Base-by-base conservation (phyloP, 2,329 filamentous ascomycete genomes). In the Xylariales sp. region DNA sequence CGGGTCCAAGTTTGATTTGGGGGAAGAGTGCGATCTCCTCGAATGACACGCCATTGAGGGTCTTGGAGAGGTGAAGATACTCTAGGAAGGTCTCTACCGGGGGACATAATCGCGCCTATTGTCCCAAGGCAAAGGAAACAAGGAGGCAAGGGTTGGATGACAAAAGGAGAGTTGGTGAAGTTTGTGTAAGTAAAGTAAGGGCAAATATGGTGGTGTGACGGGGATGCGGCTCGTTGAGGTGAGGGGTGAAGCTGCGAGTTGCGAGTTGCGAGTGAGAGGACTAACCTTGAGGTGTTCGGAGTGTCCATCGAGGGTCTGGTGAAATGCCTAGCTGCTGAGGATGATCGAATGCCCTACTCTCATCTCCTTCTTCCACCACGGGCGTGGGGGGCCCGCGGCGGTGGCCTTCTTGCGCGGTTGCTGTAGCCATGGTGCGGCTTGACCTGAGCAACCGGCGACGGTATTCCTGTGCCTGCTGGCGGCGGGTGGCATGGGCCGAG, bases 401-500 rank as follows among this genome's bases (percentile, higher is more conserved):
- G 9, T 50, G 59, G 12, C 52, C 56, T 4, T 64, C 58, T 10
- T 68, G 53, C 36, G 68, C 62, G 18, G 57, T 9, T 49, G 62
- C 65, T n/a, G 68, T 18, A 46, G 48, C 23, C 39, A 23, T n/a
- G 39, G 66, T 56, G 49, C 70, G 73, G 58, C 70, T 68, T 30
- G 72, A 71, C 30, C 72, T 65, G 52, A 74, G 70, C 36, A 73
- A 49, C 8, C 74, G 72, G 50, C 74, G 71, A 41, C 69, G 72
- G 28, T 72, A 70, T 14, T 75, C 73, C 23, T 63, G 60, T 71
- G 71, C 54, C 69, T 75, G 73, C 18, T 73, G 71, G 9, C 71
- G 74, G 50, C 71, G 69, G 43, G 50, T 65, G 59, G 61, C 56
- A 57, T 67, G 64, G 16, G 18, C 28, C 30, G 61, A 65, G 34